Conservation (phyloP, 78 protist genomes). For the Dictyostelium firmibasis region DNA sequence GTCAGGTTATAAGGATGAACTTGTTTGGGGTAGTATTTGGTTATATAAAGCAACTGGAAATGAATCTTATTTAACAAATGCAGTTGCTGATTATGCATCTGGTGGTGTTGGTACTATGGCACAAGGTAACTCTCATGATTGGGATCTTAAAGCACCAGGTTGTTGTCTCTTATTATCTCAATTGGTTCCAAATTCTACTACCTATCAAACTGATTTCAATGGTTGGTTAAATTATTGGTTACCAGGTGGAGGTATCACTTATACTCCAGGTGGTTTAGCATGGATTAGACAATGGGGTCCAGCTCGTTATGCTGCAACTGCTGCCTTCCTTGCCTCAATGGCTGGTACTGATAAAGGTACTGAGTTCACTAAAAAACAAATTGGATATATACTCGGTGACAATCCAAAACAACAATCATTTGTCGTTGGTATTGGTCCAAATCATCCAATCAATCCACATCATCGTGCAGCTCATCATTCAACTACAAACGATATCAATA, state of each 20-base stretch:
- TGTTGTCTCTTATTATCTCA: neutral
- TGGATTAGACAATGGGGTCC: conserved; percentile 80
- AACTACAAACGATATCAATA: conserved; percentile 37
- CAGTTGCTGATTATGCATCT: neutral
- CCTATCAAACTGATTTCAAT: conserved; percentile 21
- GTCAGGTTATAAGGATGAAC: conserved; percentile 64
- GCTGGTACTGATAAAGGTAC: conserved; percentile 9
- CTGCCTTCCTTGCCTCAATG: conserved; percentile 47
- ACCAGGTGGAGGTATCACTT: conserved; percentile 64
- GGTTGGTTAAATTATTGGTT: conserved; percentile 40
- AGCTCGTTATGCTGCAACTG: conserved; percentile 52
- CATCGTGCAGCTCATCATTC: conserved; percentile 79
- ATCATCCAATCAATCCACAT: conserved; percentile 68
- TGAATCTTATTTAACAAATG: neutral
- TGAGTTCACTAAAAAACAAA: conserved; percentile 7
- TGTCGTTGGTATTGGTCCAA: conserved; percentile 66
- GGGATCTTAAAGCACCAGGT: conserved; percentile 80
- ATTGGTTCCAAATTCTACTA: neutral
- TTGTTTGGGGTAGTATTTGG: conserved; percentile 73
- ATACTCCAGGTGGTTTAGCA: conserved; percentile 78
- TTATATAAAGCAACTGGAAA: conserved; percentile 62
- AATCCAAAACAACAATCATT: conserved; percentile 46
- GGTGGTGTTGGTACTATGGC: conserved; percentile 62
- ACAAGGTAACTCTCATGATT: conserved; percentile 55
- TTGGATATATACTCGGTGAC: conserved; percentile 38